These are phyloP conservation scores for Euphrasia confusa DNA, from an alignment of 257 asterid species.

Conservation along the genomic window DNA sequence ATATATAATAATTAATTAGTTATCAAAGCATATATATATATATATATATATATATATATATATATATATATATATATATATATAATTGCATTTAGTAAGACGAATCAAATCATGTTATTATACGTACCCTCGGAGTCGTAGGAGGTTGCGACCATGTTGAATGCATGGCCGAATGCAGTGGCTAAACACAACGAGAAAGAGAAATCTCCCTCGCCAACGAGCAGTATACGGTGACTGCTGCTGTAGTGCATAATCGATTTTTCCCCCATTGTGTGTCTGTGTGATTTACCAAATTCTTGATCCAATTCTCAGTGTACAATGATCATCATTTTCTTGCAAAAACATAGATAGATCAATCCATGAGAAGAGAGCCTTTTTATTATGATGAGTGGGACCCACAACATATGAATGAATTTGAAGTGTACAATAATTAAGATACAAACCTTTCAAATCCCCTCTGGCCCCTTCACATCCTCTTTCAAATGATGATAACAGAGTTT, in stretches of 20 bases:
- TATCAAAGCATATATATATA: too few species aligned
- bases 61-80: too few species aligned
- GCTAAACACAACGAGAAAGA: slow-evolving; percentile 40
- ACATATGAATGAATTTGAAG: too few species aligned
- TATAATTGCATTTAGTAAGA: neutral
- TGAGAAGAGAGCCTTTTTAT: too few species aligned
- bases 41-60: too few species aligned
- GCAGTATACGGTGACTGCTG: slow-evolving; percentile 29
- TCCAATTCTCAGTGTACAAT: neutral
- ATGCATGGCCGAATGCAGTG: slow-evolving; percentile 25
- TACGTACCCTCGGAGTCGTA: slow-evolving; percentile 26
- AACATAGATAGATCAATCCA: too few species aligned
- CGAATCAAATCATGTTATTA: neutral
- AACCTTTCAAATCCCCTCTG: too few species aligned
- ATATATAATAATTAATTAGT: too few species aligned
- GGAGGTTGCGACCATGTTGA: slow-evolving; percentile 38
- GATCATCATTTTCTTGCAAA: neutral
- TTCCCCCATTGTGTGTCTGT: neutral
- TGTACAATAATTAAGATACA: too few species aligned
- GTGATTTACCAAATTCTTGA: neutral
- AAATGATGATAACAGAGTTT: too few species aligned
- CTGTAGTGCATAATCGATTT: slow-evolving; percentile 35
- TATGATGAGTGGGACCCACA: too few species aligned
- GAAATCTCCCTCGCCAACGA: slow-evolving; percentile 59
- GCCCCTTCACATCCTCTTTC: too few species aligned